Evolutionary conservation across 306 rosid species (phyloP), one percentile per base, ranked within the genome.

Genomic region (Ceratonia siliqua): DNA sequence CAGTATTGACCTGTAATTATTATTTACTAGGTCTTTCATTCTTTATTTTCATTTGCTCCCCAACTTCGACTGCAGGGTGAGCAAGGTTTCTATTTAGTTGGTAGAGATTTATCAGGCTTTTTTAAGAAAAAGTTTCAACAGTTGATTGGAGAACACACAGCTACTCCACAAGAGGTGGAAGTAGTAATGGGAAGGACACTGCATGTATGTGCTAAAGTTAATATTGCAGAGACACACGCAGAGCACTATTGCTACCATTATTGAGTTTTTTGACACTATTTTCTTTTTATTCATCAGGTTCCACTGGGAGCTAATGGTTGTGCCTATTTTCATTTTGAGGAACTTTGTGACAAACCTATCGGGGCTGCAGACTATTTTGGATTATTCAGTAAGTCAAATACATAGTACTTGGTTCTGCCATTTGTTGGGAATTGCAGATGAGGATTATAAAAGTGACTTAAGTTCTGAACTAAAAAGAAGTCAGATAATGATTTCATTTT

Each of bases 281-380:
- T 69, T 68, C 33, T 58, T 66, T 54, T 80, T 41, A 45, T 41
- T 52, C 13, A 28, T 81, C 68, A 94, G 98, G 93, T 94, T 78
- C 92, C 93, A 17, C 62, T 87, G 36, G 97, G 93, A 84, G 97
- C 96, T 54, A 86, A 90, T 61, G 96, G 98, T 83, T 88, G 94
- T 61, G 97, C 97, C 21, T 90, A 84, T 79, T 94, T 94, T 82
- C 49, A 89, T 49, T 91, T 94, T 41, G 93, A 94, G 78, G 96
- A 91, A 54, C 98, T 94, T 59, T 94, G 98, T 55, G 94, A 94
- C 75, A 85, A 75, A 50, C 98, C 98, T 50, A 87, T 94, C 58
- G 98, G 97, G 42, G 95, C 98, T 53, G 98, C 98, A 33, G 98
- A 94, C 76, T 94, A 94, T 84, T 87, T 91, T 68, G 98, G 98